Base-by-base conservation (phyloP, 1,284 basidiomycete genomes). In the Microbotryum intermedium region DNA sequence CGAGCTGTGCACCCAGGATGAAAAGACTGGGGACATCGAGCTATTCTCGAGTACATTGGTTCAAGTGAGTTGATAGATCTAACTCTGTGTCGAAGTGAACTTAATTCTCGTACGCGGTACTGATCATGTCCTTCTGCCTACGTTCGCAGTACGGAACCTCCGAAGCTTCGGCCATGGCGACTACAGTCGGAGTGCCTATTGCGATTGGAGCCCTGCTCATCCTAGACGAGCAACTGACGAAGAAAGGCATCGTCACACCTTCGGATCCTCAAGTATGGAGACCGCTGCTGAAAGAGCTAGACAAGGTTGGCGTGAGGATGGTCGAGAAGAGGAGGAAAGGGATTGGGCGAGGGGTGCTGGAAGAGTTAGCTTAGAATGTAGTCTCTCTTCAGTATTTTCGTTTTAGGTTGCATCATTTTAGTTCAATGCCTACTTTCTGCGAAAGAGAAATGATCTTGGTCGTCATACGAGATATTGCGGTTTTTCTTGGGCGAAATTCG, bases 81-180 rank as follows among this genome's bases (percentile, higher is more conserved):
- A n/a, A n/a, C n/a, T n/a, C n/a, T n/a, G n/a, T 6, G 48, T 6
- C 16, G 21, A 25, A 34, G 30, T 26, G 39, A 28, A 29, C 47
- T 34, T n/a, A 29, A n/a, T 25, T 2, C 8, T 30, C 25, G 13
- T 45, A 13, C 20, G 16, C 18, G 13, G 11, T 43, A 53, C 23
- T 42, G 16, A 50, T 4, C 30, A 34, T 46, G 53, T 45, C 5
- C 11, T 3, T 30, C 3, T 51, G 46, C 50, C 13, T 16, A 7
- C 10, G 7, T 10, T 2, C 43, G 26, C 50, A 67, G 55, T 88
- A 87, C 68, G 91, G 90, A 0, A 82, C 81, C 16, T 71, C 79
- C 1, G 72, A 74, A 26, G 70, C 81, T 20, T 85, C 85, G 0
- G 90, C 90, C 2, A 97, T 97, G 93, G 83, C 90, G 13, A 81